Percentiles rank a stretch among this genome's conserved stretches.
These are phyloP conservation scores for Backusella westeae DNA, from an alignment of 192 early-diverging fungal species.

Conservation along the genomic window DNA sequence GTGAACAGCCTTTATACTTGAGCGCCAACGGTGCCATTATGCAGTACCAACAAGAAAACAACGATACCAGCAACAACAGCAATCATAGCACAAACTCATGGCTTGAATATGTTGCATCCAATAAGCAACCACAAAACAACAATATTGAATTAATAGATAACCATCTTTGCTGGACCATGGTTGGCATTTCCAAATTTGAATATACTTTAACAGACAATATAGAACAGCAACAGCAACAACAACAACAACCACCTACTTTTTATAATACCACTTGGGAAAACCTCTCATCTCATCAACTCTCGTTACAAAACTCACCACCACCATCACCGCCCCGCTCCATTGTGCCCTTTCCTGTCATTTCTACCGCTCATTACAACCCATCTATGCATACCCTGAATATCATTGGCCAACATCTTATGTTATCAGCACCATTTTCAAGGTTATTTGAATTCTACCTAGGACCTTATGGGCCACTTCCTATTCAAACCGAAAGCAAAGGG, in stretches of 20 bases:
- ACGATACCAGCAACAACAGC: background rate
- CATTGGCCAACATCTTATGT: constrained; percentile 38
- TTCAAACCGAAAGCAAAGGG: background rate
- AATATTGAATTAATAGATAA: constrained; percentile 59
- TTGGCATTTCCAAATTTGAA: constrained; percentile 66
- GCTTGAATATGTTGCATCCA: constrained; percentile 8
- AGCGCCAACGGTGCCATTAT: constrained; percentile 41
- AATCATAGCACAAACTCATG: constrained; percentile 17
- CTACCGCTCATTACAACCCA: constrained; percentile 33
- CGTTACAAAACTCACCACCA: constrained; percentile 24
- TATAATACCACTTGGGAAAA: constrained; percentile 2
- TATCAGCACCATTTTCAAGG: constrained; percentile 12
- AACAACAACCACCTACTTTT: background rate
- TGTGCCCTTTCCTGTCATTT: constrained; percentile 23
- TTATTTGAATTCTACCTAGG: constrained; percentile 49
- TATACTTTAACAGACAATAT: constrained; percentile 8
- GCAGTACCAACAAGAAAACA: constrained; percentile 4
- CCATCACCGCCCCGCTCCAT: constrained; percentile 31
- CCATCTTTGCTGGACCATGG: constrained; percentile 83
- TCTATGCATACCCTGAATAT: constrained; percentile 40
- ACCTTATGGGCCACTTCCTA: constrained; percentile 36
- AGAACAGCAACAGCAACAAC: background rate
- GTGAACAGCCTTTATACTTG: constrained; percentile 36
- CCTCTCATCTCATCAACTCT: background rate
- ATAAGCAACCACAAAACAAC: background rate